These are phyloP conservation scores for Tulasnella calospora DNA, from an alignment of 768 basidiomycete species.

Conservation along the genomic window DNA sequence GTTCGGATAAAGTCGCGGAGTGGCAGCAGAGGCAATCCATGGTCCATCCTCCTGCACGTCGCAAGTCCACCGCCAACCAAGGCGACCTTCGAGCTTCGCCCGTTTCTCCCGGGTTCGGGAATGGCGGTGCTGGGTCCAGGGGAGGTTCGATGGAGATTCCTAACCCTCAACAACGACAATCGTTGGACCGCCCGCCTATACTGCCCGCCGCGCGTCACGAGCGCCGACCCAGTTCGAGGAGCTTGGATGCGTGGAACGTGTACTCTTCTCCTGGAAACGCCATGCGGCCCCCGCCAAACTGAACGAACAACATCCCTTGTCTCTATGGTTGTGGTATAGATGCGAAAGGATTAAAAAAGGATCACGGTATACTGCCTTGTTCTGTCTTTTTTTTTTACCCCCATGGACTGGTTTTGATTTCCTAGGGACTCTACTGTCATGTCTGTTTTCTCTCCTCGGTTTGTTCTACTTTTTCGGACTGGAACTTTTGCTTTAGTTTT, in stretches of 20 bases:
- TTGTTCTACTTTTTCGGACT: not conserved
- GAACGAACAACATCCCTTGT: not conserved
- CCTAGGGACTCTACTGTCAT: not conserved
- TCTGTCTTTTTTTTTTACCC: not conserved
- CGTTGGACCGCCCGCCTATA: not conserved
- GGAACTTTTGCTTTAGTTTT: not conserved
- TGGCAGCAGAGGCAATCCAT: conserved; percentile 1
- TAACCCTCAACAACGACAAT: not conserved
- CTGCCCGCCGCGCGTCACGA: not conserved
- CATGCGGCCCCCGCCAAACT: conserved; percentile 5
- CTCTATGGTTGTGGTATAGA: not conserved
- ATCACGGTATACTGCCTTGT: not conserved
- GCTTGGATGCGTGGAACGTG: conserved; percentile 2
- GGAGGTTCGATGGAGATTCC: not conserved
- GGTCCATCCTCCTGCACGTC: not conserved
- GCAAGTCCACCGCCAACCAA: conserved; percentile 1
- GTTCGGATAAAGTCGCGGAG: not conserved
- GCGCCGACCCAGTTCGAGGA: not conserved
- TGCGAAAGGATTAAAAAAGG: not conserved
- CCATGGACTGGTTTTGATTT: not conserved
- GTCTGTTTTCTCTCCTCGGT: not conserved
- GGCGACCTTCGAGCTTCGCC: not conserved
- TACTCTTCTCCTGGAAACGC: conserved; percentile 8
- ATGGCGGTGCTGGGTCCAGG: not conserved
- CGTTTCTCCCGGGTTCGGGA: not conserved